A percentile compares a stretch with the other conserved stretches of the same genome.
Evolutionary conservation across 805 yeast species (phyloP).

Genomic region (Cyberlindnera meyerae): DNA sequence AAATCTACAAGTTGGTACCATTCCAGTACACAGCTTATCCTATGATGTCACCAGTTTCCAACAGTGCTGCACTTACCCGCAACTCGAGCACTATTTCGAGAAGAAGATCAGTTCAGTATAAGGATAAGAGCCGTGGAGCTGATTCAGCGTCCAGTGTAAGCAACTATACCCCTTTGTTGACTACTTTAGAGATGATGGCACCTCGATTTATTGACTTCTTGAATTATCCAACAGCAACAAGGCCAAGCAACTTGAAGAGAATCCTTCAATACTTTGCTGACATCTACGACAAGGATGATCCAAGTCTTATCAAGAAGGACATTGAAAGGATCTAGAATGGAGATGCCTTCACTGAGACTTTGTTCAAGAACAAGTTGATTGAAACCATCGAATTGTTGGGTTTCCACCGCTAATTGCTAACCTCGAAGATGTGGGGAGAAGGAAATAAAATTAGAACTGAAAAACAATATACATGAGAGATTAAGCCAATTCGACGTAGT

Average conservation of each 20-base stretch:
- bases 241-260: conserved; percentile 28
- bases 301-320: conserved; percentile 6
- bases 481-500: conserved; percentile 73
- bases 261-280: conserved; percentile 34
- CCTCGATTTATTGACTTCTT: conserved; percentile 30
- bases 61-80: neutral
- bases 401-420: conserved; percentile 22
- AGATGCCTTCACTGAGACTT: conserved; percentile 10
- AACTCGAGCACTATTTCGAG: too few relatives aligned
- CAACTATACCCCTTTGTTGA: conserved; percentile 6
- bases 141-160: too few relatives aligned
- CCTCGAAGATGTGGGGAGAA: too few relatives aligned
- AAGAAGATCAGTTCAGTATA: too few relatives aligned
- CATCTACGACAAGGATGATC: conserved; percentile 32
- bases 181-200: conserved; percentile 26
- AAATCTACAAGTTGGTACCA: conserved; percentile 8
- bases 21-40: conserved; percentile 1
- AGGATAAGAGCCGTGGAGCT: too few relatives aligned
- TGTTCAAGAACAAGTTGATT: conserved; percentile 14
- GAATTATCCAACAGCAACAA: conserved; percentile 29
- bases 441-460: too few relatives aligned
- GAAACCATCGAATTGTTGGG: conserved; percentile 24
- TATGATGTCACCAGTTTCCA: neutral
- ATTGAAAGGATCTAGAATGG: conserved; percentile 13
- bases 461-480: neutral